Evolutionary conservation across 495 filamentous ascomycete species (phyloP), one percentile per base, ranked within the genome.

Genomic region (Hypoxylon intermedium): DNA sequence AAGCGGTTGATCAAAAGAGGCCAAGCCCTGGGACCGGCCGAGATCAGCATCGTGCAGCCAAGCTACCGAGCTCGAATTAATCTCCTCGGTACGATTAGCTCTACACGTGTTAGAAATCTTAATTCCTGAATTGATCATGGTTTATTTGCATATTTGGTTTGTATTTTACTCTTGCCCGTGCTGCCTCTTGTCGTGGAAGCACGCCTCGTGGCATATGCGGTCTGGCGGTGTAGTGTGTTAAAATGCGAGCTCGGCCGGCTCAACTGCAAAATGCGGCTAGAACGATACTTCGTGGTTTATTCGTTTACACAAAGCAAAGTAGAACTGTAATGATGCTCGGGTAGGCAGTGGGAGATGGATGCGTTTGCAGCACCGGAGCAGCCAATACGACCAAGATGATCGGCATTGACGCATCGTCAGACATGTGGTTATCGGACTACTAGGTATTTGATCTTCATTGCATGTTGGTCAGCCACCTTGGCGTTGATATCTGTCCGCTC

Each of bases 391-490:
- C 44, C 26, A 49, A 26, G 30, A 47, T 38, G 61, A 59, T 65
- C 55, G 31, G 46, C 54, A 19, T 44, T 48, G 42, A 50, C 18
- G n/a, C 9, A 56, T 55, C 40, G 50, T 30, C 40, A 42, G 61
- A 65, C 61, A 65, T 65, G 61, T 65, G 55, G 61, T 37, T 55
- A 59, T 65, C 61, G 61, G 51, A 41, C 58, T 60, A 60, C 36
- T 34, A 41, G 53, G 53, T 53, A 58, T 58, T 19, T 53, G 61
- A 65, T 65, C 61, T 65, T 65, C 61, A 52, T 47, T 65, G 61
- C 61, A 65, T 65, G 45, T 28, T 42, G 55, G 19, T 45, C 38
- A 59, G 58, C 51, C 11, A n/a, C 5, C 61, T 65, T 65, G 61
- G 61, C 61, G 33, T 42, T 52, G 61, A 59, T 56, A 59, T 60